Base-by-base conservation (phyloP, 2,329 filamentous ascomycete genomes). In the Sporothrix brasiliensis region DNA sequence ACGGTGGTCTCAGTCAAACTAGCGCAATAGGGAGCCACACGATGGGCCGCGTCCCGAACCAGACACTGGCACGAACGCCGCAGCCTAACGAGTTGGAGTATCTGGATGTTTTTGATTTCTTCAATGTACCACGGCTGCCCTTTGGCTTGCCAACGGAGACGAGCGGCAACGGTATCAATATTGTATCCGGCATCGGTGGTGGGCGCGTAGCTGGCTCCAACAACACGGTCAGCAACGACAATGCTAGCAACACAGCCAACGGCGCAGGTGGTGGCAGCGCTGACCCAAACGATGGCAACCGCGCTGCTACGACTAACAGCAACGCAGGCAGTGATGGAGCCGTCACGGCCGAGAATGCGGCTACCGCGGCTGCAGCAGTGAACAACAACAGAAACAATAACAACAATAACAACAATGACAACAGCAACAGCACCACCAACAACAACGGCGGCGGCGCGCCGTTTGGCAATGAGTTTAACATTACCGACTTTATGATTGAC, bases 21-120 rank as follows among this genome's bases (percentile, higher is more conserved):
- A 58, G 52, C 24, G 60, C 75, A 72, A 27, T 75, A 73, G 71
- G 74, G 72, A 74, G 77, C 9, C 67, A 71, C 24, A 73, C 76
- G 0, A 78, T 80, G 16, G 85, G 83, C 68, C 81, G 85, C 3
- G 75, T 86, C 58, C 81, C 84, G 2, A 86, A 83, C 74, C 80
- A 83, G 27, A 89, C 89, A 0, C 88, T 89, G 1, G 86, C 87
- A 1, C 86, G 88, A 73, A 91, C 89, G 41, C 91, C 92, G 0
- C 91, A 89, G 11, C 87, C 91, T 1, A 92, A 95, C 74, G 93
- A 97, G 76, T 83, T 97, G 3, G 94, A 97, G 78, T 97, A 96
- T 77, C 83, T 97, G 2, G 93, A 97, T 75, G 92, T 97, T 0
- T 97, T 97, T 78, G 92, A 95, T 75, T 97, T 96, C 77, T 97